Evolutionary conservation across 1,284 basidiomycete genomes (phyloP), one percentile per base, ranked within the genome.

Genomic region (Ceratobasidium sp.): DNA sequence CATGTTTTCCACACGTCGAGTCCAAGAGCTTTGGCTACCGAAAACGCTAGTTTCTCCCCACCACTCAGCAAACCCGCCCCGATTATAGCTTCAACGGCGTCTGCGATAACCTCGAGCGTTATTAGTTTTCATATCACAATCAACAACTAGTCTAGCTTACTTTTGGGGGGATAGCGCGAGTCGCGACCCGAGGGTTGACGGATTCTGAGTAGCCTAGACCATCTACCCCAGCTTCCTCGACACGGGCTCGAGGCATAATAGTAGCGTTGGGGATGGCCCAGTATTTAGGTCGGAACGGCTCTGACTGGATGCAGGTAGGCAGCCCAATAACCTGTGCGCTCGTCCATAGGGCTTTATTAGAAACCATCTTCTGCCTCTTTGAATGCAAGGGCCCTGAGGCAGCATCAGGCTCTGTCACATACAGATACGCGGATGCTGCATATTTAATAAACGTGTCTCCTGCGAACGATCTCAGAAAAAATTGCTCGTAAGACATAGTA

Each of bases 401-500:
- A 61, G 84, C 82, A 12, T 83, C 80, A 3, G 91, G 89, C 76
- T 88, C 83, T 32, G 85, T 86, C 46, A 89, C 88, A 77, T 90
- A 93, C 41, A 90, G 84, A 78, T 92, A 91, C 71, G 88, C 82
- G 14, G 92, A 91, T 9, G 88, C 84, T 50, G 93, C 79, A 77
- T 89, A 90, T 80, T 94, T 94, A 71, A 94, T 81, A 79, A 92
- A 91, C 30, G 91, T 86, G 80, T 94, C 92, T 23, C 92, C 92
- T 93, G 75, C 0, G 48, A 70, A 58, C 23, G 34, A 72, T 23
- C 30, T 71, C 45, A 64, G 48, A 32, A 18, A 72, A 21, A 16
- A 23, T 21, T 21, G 23, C 36, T 71, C 23, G 14, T 28, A 50
- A 12, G 39, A 48, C 74, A 48, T 32, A 9, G 28, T 12, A 30